Percentiles rank a stretch among this genome's conserved stretches.
These are phyloP conservation scores for Phytophthora sp. DNA, from an alignment of 352 stramenopile species.

Conservation along the genomic window DNA sequence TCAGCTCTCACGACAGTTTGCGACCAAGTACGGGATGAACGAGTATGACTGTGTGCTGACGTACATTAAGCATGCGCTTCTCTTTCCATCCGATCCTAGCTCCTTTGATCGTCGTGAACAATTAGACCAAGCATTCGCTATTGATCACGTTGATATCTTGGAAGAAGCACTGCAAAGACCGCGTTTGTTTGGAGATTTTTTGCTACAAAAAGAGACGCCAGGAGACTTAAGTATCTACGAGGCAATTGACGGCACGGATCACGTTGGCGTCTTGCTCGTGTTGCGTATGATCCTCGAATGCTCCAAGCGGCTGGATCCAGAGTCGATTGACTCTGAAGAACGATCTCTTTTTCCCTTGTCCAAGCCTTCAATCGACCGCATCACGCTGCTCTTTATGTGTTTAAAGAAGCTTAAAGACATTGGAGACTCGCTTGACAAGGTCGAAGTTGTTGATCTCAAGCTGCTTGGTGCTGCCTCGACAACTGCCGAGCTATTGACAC, in stretches of 20 bases:
- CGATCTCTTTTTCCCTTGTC: conserved; percentile 53
- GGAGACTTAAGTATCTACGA: conserved; percentile 57
- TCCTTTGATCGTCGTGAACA: conserved; percentile 55
- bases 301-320: conserved; percentile 55
- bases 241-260: conserved; percentile 60
- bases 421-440: conserved; percentile 19
- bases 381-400: conserved; percentile 81
- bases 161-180: conserved; percentile 70
- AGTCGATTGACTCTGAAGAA: conserved; percentile 18
- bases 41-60: conserved; percentile 65
- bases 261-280: conserved; percentile 73
- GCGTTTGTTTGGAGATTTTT: conserved; percentile 56
- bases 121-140: conserved; percentile 69
- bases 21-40: conserved; percentile 71
- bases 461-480: conserved; percentile 50
- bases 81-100: conserved; percentile 18
- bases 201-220: conserved; percentile 36
- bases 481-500: conserved; percentile 48
- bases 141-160: conserved; percentile 58
- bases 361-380: conserved; percentile 57
- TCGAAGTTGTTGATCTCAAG: conserved; percentile 57
- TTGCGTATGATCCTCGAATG: conserved; percentile 80
- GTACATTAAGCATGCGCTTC: conserved; percentile 63
- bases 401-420: conserved; percentile 78
- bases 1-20: conserved; percentile 56